Percentiles rank a stretch among this genome's conserved stretches.
phyloP scores from a whole-genome alignment of 805 yeast species.

The Yarrowia yakushimensis region DNA sequence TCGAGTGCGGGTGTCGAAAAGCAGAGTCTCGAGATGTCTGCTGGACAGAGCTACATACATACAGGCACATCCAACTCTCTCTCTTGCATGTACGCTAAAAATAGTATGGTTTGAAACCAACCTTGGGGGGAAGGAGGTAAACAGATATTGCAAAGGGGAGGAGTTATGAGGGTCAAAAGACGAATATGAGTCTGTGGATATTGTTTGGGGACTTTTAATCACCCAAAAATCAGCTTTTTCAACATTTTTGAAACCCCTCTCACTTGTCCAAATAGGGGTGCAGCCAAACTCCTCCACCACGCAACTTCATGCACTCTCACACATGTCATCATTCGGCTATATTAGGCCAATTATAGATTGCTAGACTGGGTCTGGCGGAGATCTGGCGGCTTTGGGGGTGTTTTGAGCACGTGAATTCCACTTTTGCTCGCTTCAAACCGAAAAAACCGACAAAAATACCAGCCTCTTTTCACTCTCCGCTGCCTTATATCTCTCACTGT shows the following conservation, averaged over 20 bases:
- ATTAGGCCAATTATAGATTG: too few species aligned
- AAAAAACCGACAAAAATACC: too few species aligned
- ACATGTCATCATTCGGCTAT: too few species aligned
- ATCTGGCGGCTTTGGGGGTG: too few species aligned
- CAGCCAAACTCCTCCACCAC: neutral
- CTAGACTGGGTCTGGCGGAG: too few species aligned
- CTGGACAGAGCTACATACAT: neutral
- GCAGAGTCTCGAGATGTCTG: neutral
- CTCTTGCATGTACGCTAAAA: neutral
- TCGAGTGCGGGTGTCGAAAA: too few species aligned
- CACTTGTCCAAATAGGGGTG: slow-evolving; percentile 2
- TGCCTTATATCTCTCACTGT: neutral
- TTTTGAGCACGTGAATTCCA: too few species aligned
- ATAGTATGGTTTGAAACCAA: slow-evolving; percentile 18
- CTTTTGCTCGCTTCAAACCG: too few species aligned
- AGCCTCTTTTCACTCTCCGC: too few species aligned
- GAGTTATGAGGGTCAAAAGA: too few species aligned
- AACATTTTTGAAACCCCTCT: neutral
- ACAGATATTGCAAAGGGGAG: neutral
- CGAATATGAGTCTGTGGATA: neutral
- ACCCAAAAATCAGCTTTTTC: too few species aligned
- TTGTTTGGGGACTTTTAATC: too few species aligned
- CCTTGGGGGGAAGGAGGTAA: slow-evolving; percentile 19
- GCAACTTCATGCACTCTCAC: neutral
- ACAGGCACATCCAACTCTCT: neutral